These are phyloP conservation scores for Friedmanniomyces endolithicus DNA, from an alignment of 495 filamentous ascomycete genomes.

Conservation along the genomic window DNA sequence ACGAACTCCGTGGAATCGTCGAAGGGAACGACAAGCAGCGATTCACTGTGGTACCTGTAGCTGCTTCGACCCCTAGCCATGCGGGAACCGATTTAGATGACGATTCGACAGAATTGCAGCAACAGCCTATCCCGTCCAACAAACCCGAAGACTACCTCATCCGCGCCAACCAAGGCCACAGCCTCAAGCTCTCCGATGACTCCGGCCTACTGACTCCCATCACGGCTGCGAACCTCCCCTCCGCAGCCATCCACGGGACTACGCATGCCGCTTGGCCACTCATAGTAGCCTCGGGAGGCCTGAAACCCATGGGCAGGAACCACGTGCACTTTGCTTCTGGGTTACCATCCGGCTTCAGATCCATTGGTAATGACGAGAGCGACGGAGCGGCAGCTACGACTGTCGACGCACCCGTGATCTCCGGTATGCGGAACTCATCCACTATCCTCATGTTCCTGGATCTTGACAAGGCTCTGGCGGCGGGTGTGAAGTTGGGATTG, in stretches of 20 bases:
- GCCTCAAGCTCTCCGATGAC: slow-evolving; percentile 49
- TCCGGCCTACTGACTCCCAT: slow-evolving; percentile 57
- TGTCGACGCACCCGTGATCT: slow-evolving; percentile 46
- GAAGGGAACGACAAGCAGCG: slow-evolving; percentile 77
- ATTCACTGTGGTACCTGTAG: slow-evolving; percentile 51
- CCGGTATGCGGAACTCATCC: slow-evolving; percentile 71
- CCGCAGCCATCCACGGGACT: slow-evolving; percentile 72
- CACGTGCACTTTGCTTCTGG: slow-evolving; percentile 81
- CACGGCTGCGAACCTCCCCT: slow-evolving; percentile 45
- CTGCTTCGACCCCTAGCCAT: not conserved
- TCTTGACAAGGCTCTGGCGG: slow-evolving; percentile 49
- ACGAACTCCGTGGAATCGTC: slow-evolving; percentile 62
- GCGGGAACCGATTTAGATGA: slow-evolving; percentile 1
- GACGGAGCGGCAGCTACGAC: slow-evolving; percentile 14
- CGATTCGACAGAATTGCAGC: not conserved
- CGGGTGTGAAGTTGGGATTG: slow-evolving; percentile 64
- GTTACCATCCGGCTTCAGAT: slow-evolving; percentile 37
- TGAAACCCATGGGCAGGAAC: slow-evolving; percentile 66
- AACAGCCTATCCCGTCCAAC: slow-evolving; percentile 1
- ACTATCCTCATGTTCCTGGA: slow-evolving; percentile 74
- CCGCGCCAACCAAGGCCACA: slow-evolving; percentile 89
- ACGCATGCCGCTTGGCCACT: slow-evolving; percentile 60
- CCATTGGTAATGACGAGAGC: slow-evolving; percentile 15
- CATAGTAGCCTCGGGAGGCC: slow-evolving; percentile 60
- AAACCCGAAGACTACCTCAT: slow-evolving; percentile 65